Evolutionary conservation across 352 stramenopile genomes (phyloP), one percentile per base, ranked within the genome.

Genomic region (Globisporangium spiculum): DNA sequence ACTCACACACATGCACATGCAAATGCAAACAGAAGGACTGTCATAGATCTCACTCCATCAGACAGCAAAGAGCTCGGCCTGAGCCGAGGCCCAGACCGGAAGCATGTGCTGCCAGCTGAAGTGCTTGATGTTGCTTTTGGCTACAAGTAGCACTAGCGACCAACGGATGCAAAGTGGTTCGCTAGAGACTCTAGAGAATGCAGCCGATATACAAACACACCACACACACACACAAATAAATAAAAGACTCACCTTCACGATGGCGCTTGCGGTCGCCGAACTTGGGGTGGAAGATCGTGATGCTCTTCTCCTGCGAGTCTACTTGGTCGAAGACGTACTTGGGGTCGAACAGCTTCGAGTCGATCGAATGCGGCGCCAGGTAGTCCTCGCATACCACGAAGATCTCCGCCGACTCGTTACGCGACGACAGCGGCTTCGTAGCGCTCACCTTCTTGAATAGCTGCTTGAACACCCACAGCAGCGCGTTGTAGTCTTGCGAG

Each of bases 401-500:
- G 75, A 99, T 99, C 82, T 99, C 98, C n/a, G 98, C 98, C 12
- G 96, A 99, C 72, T 99, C 97, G 71, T 94, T 97, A 80, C 98
- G 93, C 65, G 92, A 99, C 10, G 96, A 98, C 38, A 97, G 84
- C n/a, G 98, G 98, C 82, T 99, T 99, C 58, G 98, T 98, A 0
- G 97, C 97, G 69, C 97, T 92, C 12, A 99, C 97, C 53, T 97
- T 95, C 69, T 98, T 92, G 78, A 99, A 99, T 7, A 99, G 89
- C 78, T 99, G 97, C 84, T 99, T 98, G 70, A 99, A 97, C 1
- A 99, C 94, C 97, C 98, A 99, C 8, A 99, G 76, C 66, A 99
- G 90, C 4, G 97, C 95, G 68, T 98, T 98, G 86, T 99, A 99
- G 84, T 99, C 98, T 67, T 97, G 84, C 30, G 92, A 99, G 4